phyloP scores from a whole-genome alignment of 2,329 filamentous ascomycete species.

The Talaromyces sp. region DNA sequence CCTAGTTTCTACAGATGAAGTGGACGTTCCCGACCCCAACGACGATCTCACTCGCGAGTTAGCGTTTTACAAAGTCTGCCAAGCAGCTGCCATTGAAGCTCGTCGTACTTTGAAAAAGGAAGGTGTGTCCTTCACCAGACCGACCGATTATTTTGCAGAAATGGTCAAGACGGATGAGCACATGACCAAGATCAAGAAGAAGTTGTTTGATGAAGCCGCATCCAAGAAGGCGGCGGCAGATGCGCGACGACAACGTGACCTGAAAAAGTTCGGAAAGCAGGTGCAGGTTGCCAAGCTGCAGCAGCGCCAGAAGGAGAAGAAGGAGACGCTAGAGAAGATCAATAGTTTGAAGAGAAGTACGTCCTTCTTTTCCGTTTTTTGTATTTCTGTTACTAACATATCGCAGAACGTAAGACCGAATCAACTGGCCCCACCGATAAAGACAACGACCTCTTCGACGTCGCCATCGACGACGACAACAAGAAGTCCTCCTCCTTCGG shows the following conservation, averaged over 20 bases:
- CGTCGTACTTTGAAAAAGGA: constrained; percentile 75
- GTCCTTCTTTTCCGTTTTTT: constrained; percentile 36
- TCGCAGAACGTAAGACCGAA: constrained; percentile 71
- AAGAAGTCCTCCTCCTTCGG: constrained; percentile 30
- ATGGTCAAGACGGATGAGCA: constrained; percentile 99
- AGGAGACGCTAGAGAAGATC: constrained; percentile 92
- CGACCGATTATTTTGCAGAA: constrained; percentile 95
- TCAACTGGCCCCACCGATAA: constrained; percentile 58
- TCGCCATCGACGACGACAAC: constrained; percentile 70
- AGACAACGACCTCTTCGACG: constrained; percentile 86
- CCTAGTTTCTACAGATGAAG: constrained; percentile 64
- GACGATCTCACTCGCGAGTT: constrained; percentile 92
- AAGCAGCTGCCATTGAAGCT: constrained; percentile 71
- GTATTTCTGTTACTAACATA: not conserved
- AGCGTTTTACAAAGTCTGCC: constrained; percentile 85
- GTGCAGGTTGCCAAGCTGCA: constrained; percentile 95
- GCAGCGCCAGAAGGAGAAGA: constrained; percentile 88
- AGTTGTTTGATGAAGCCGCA: constrained; percentile 86
- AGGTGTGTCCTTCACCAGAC: constrained; percentile 79
- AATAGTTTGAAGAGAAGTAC: constrained; percentile 90
- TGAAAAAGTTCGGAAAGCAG: constrained; percentile 99
- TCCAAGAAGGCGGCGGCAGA: constrained; percentile 89
- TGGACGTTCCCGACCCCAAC: constrained; percentile 75
- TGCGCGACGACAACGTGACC: constrained; percentile 83
- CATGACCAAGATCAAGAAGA: constrained; percentile 94